phyloP scores from a whole-genome alignment of 2,329 filamentous ascomycete genomes.

The Biscogniauxia sp. region DNA sequence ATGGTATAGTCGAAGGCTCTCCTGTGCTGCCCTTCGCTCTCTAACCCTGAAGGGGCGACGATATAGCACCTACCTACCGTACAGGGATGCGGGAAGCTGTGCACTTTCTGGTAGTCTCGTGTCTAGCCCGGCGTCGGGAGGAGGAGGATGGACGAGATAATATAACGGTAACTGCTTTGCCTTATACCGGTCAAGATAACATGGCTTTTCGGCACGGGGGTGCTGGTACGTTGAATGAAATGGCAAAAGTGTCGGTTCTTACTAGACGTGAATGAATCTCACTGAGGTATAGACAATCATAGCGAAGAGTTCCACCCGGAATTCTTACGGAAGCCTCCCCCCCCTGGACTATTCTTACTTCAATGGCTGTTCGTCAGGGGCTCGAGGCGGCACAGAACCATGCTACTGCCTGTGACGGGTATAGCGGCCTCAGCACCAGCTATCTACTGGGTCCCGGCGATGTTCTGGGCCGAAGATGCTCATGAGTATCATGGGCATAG shows the following conservation, averaged over 20 bases:
- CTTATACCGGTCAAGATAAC: no score
- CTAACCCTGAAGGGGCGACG: no score
- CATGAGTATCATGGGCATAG: conserved; percentile 11
- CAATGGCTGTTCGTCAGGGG: conserved; percentile 50
- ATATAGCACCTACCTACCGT: no score
- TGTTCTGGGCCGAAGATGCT: conserved; percentile 19
- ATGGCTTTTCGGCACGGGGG: background rate
- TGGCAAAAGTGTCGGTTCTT: background rate
- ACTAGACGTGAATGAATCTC: background rate
- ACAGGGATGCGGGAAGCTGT: no score
- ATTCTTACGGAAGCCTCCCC: conserved; percentile 39
- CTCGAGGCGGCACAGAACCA: conserved; percentile 45
- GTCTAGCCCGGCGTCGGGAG: no score
- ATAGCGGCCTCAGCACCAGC: conserved; percentile 43
- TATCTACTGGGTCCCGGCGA: conserved; percentile 16
- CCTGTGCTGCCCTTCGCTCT: no score
- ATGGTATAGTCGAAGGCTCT: no score
- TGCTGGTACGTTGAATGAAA: background rate
- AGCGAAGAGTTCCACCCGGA: conserved; percentile 40
- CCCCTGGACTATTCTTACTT: conserved; percentile 43
- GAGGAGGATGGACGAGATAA: no score
- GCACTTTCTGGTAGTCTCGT: no score
- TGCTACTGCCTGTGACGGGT: conserved; percentile 51
- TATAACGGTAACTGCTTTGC: no score
- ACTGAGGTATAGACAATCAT: conserved; percentile 30